Percentiles rank a stretch among this genome's conserved stretches.
phyloP scores from a whole-genome alignment of 768 basidiomycete genomes.

The Tricholoma sp. region DNA sequence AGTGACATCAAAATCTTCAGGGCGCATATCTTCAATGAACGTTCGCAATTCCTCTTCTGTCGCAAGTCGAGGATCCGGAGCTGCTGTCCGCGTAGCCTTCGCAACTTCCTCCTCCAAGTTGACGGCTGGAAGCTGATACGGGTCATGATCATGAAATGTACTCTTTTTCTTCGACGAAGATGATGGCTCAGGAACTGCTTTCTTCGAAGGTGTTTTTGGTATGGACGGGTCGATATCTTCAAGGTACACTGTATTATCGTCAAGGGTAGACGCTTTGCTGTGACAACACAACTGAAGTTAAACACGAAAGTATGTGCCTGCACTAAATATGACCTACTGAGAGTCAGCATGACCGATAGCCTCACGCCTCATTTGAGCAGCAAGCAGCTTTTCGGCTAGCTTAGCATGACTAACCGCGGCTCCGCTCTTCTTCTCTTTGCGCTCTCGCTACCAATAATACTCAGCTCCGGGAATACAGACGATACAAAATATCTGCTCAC shows the following conservation, averaged over 20 bases:
- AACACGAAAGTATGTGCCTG: neutral
- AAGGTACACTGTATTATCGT: conserved; percentile 78
- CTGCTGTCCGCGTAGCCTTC: conserved; percentile 52
- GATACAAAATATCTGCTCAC: conserved; percentile 37
- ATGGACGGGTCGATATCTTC: conserved; percentile 70
- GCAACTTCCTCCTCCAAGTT: conserved; percentile 61
- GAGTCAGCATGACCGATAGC: conserved; percentile 51
- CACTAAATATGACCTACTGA: neutral
- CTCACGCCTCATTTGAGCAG: conserved; percentile 88
- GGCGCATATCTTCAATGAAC: conserved; percentile 95
- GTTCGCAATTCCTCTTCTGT: conserved; percentile 91
- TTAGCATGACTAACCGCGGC: conserved; percentile 82
- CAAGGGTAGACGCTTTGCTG: conserved; percentile 40
- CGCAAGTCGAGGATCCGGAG: conserved; percentile 87
- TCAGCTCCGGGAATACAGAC: neutral
- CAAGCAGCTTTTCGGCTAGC: conserved; percentile 87
- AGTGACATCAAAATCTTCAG: conserved; percentile 90
- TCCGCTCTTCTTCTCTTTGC: conserved; percentile 88
- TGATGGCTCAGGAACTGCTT: conserved; percentile 29
- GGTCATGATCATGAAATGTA: conserved; percentile 77
- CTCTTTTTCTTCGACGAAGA: conserved; percentile 55
- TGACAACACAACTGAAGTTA: neutral
- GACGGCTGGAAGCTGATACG: conserved; percentile 87
- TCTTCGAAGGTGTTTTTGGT: conserved; percentile 47
- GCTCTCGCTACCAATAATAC: conserved; percentile 53